Percentiles rank a stretch among this genome's conserved stretches.
phyloP scores from a whole-genome alignment of 352 stramenopile species.

The Saprolegnia parasitica region DNA sequence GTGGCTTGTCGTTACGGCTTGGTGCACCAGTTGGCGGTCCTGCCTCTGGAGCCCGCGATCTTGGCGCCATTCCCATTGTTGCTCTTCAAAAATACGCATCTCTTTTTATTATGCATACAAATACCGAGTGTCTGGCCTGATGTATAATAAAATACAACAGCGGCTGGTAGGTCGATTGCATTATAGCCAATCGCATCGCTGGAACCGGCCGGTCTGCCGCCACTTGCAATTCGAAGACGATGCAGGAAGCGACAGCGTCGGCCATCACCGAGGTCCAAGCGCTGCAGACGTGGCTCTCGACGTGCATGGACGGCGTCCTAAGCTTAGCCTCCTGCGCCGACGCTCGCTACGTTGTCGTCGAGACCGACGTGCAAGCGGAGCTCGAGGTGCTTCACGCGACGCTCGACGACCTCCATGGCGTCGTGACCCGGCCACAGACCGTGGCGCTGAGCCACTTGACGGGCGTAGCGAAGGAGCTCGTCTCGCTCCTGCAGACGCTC shows the following conservation, averaged over 20 bases:
- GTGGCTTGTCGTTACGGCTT: no score
- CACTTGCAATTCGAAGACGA: not conserved
- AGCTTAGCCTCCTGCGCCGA: not conserved
- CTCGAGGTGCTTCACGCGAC: slow-evolving; percentile 1
- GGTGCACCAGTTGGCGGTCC: no score
- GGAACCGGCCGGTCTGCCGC: no score
- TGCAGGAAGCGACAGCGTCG: not conserved
- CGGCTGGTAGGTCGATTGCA: no score
- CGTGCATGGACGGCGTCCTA: slow-evolving; percentile 6
- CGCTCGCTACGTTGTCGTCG: not conserved
- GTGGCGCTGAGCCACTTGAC: not conserved
- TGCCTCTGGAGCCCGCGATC: no score
- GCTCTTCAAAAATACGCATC: no score
- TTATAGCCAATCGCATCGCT: no score
- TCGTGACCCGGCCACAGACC: slow-evolving; percentile 4
- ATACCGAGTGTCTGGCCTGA: no score
- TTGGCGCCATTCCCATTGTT: no score
- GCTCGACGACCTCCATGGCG: not conserved
- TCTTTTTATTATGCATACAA: no score
- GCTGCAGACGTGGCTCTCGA: slow-evolving; percentile 10
- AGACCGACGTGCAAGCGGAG: not conserved
- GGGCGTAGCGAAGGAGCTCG: not conserved
- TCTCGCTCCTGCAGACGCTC: slow-evolving; percentile 4
- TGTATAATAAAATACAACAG: no score
- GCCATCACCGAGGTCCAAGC: not conserved